Base-by-base conservation (phyloP, 2,329 filamentous ascomycete genomes). In the Cladosporium sp. region DNA sequence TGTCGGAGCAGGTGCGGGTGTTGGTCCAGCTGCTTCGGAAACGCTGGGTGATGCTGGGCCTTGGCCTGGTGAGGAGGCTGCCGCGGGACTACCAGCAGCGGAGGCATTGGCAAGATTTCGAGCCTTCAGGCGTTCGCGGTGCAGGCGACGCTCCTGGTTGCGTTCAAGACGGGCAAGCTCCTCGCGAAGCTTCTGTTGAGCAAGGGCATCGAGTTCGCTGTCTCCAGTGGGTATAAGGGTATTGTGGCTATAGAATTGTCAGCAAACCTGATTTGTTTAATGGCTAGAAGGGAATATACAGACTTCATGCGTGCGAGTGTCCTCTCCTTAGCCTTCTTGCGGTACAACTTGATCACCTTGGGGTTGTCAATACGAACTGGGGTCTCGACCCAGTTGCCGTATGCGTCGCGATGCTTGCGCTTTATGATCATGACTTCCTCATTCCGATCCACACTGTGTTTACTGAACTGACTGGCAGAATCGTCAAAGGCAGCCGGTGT, bases 101-200 rank as follows among this genome's bases (percentile, higher is more conserved):
- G 76, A 75, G 40, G 76, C 78, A n/a, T 70, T 74, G 12, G 72
- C 75, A 22, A 67, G 68, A 51, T 66, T 70, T 65, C 57, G 56
- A 37, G 85, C 87, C 74, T 96, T 97, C 68, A 91, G 89, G 70
- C 93, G 92, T 72, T 97, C 93, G 69, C 93, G 91, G 61, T 90
- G 90, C 69, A 93, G 87, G 63, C 92, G 86, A 64, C 93, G 88
- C 64, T 96, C 92, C 66, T 91, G 91, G 78, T 97, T 99, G 69
- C 92, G 89, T 70, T 94, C 84, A 34, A 99, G 84, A 64, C 94
- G 88, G 55, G 86, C 86, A 56, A 95, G 83, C 73, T 97, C 93
- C 65, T 84, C 83, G 67, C 86, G 80, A 61, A 92, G 79, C 59
- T 82, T 78, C 65, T 82, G 78, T 60, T 85, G 80, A 22, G 63